phyloP scores from a whole-genome alignment of 345 rosid genomes.

The Brassica incana region DNA sequence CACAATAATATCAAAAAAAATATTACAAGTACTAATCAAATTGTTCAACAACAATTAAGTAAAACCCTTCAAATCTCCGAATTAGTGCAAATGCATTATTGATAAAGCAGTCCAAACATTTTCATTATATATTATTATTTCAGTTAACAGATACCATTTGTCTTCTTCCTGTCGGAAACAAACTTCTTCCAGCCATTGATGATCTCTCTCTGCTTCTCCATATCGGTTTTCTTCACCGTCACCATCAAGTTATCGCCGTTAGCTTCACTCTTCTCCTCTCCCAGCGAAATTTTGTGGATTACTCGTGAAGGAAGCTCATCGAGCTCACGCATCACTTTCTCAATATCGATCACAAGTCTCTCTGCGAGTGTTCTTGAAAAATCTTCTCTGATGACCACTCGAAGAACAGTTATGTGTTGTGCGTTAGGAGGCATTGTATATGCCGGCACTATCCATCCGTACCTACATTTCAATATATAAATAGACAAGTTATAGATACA shows the following conservation, averaged over 20 bases:
- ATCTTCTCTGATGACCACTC: neutral
- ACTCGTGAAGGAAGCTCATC: neutral
- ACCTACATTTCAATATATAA: neutral
- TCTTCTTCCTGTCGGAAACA: conserved; percentile 18
- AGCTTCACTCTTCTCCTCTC: conserved; percentile 3
- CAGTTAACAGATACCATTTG: too few species aligned
- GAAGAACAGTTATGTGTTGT: neutral
- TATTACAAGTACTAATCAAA: conserved; percentile 5
- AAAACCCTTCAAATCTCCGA: conserved; percentile 12
- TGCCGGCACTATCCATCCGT: neutral
- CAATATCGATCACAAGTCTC: neutral
- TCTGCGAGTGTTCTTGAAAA: neutral
- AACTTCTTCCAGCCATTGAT: conserved; percentile 57
- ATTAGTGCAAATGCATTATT: too few species aligned
- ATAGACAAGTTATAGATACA: neutral
- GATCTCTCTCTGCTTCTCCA: conserved; percentile 57
- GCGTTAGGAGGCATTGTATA: neutral
- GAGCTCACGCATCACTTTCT: neutral
- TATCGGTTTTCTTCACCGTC: conserved; percentile 51
- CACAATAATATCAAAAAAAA: conserved; percentile 19
- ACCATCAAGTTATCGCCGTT: conserved; percentile 30
- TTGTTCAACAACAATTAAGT: neutral
- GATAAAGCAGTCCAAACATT: too few species aligned
- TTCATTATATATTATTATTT: too few species aligned
- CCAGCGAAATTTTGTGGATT: neutral